phyloP scores from a whole-genome alignment of 1,139 yeast genomes.

The Blastobotrys persicus region DNA sequence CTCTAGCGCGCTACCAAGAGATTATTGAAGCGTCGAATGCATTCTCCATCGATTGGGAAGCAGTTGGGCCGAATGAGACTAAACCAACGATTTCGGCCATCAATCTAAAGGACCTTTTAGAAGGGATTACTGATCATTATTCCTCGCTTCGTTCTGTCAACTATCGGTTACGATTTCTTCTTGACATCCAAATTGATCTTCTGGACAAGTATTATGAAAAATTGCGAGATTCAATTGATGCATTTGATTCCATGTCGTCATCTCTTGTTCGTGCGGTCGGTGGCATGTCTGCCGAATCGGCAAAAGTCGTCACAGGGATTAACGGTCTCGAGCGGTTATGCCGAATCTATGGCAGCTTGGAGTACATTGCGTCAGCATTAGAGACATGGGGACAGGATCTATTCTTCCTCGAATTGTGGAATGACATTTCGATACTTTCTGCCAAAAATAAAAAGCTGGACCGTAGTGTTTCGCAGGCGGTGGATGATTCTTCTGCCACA shows the following conservation, averaged over 20 bases:
- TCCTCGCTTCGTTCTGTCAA: conserved; percentile 54
- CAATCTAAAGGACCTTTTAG: conserved; percentile 59
- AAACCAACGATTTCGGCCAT: conserved; percentile 70
- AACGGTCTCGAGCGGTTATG: conserved; percentile 55
- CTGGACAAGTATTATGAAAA: conserved; percentile 58
- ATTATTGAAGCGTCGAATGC: conserved; percentile 54
- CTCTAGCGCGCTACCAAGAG: conserved; percentile 50
- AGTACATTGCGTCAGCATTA: conserved; percentile 51
- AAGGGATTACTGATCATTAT: conserved; percentile 65
- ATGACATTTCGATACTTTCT: conserved; percentile 32
- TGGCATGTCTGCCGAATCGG: conserved; percentile 39
- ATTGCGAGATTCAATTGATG: conserved; percentile 47
- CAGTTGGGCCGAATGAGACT: conserved; percentile 44
- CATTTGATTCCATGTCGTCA: conserved; percentile 49
- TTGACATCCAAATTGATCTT: conserved; percentile 65
- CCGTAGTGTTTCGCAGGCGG: conserved; percentile 17
- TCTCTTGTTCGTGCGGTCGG: conserved; percentile 42
- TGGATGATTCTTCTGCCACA: conserved; percentile 14
- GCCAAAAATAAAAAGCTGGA: conserved; percentile 19
- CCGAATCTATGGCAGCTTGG: conserved; percentile 59
- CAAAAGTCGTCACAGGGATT: conserved; percentile 44
- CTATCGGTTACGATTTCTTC: conserved; percentile 65
- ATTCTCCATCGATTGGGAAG: conserved; percentile 61
- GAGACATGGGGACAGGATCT: conserved; percentile 64
- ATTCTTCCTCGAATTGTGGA: conserved; percentile 62